Evolutionary conservation across 768 basidiomycete species (phyloP).

Genomic region (Macrolepiota dolichaula): DNA sequence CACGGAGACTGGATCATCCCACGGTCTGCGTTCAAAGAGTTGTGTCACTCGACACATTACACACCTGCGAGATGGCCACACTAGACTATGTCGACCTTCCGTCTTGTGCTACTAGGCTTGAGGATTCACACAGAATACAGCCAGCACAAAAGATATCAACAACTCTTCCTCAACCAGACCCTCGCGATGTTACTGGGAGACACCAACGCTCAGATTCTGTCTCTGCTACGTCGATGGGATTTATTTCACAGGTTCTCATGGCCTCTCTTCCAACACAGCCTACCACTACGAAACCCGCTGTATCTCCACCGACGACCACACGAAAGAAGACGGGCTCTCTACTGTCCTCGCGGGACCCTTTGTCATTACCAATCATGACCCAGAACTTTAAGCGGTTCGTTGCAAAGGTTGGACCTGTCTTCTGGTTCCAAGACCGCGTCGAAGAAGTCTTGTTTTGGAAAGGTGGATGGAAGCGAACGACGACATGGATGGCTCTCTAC

Average conservation of each 20-base stretch:
- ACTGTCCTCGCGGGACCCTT: conserved; percentile 59
- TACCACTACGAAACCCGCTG: conserved; percentile 2
- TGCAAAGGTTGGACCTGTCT: conserved; percentile 69
- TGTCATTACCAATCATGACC: conserved; percentile 75
- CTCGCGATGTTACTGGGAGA: conserved; percentile 24
- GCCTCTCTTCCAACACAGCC: conserved; percentile 26
- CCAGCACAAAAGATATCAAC: conserved; percentile 41
- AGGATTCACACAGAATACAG: conserved; percentile 22
- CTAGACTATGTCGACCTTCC: conserved; percentile 49
- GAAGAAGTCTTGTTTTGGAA: conserved; percentile 88
- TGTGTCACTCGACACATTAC: too few species aligned
- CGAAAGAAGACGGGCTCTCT: conserved; percentile 29
- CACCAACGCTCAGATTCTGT: conserved; percentile 17
- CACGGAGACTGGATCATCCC: too few species aligned
- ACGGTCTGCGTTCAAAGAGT: too few species aligned
- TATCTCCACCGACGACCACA: conserved; percentile 19
- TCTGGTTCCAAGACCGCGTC: conserved; percentile 86
- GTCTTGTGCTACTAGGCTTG: conserved; percentile 37
- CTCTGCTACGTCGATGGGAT: conserved; percentile 26
- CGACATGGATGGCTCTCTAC: conserved; percentile 73
- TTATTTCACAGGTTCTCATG: conserved; percentile 35
- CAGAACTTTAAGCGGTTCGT: conserved; percentile 83
- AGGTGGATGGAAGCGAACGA: conserved; percentile 67
- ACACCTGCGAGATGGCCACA: conserved; percentile 33
- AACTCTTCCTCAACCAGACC: conserved; percentile 37